Percentiles rank a stretch among this genome's conserved stretches.
Conservation (phyloP, 176 grass and related monocot species). For the Paspalum vaginatum region DNA sequence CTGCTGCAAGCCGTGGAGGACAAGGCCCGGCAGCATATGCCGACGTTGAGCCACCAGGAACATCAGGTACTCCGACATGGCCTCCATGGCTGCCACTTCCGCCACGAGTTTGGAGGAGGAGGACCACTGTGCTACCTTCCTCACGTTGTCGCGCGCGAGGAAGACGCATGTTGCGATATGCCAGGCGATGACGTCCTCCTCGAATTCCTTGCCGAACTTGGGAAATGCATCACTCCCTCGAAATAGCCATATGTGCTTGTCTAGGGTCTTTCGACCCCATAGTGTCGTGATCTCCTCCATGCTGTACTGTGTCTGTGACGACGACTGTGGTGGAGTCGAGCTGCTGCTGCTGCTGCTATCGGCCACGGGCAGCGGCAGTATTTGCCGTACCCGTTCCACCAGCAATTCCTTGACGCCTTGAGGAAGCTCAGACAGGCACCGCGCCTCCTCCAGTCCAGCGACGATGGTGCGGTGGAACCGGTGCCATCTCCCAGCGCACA, state of each 20-base stretch:
- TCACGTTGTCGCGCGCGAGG: background rate
- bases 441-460: background rate
- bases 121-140: background rate
- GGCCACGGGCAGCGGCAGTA: no score
- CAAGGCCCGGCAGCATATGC: background rate
- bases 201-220: background rate
- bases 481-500: background rate
- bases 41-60: background rate
- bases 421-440: background rate
- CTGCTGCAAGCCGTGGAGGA: background rate
- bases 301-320: no score
- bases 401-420: background rate
- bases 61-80: background rate
- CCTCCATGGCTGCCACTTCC: background rate
- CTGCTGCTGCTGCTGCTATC: no score
- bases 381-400: background rate
- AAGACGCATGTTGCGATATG: conserved; percentile 16
- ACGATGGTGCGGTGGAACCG: background rate
- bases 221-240: no score
- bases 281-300: no score
- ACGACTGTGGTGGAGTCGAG: no score
- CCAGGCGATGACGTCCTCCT: background rate
- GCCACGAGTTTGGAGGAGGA: rapidly evolving
- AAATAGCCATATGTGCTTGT: no score
- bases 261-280: no score